Percentiles rank a stretch among this genome's conserved stretches.
phyloP scores from a whole-genome alignment of 2,329 filamentous ascomycete species.

The Penicillium aurantiogriseum region DNA sequence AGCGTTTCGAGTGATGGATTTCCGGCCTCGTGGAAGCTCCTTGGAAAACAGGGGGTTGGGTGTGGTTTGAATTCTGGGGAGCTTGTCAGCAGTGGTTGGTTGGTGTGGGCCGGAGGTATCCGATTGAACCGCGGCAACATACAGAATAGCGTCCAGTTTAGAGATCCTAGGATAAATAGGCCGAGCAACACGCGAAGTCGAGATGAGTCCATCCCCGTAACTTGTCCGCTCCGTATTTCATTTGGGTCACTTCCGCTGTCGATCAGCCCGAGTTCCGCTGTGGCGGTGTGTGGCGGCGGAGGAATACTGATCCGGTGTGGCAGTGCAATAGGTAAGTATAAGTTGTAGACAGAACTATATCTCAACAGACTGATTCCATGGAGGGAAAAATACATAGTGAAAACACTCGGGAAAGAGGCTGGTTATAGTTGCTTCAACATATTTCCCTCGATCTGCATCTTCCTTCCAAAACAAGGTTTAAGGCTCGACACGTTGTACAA shows the following conservation, averaged over 20 bases:
- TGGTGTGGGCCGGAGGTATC: background rate
- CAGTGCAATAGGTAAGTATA: slow-evolving; percentile 6
- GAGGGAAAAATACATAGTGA: background rate
- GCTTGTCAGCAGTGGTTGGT: slow-evolving; percentile 15
- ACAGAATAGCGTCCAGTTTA: background rate
- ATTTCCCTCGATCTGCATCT: background rate
- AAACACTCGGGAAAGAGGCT: background rate
- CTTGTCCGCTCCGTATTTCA: slow-evolving; percentile 13
- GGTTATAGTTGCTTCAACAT: background rate
- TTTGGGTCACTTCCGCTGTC: slow-evolving; percentile 32
- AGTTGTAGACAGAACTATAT: background rate
- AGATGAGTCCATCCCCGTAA: slow-evolving; percentile 14
- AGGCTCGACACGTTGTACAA: background rate
- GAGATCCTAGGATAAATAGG: background rate
- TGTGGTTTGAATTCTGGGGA: slow-evolving; percentile 11
- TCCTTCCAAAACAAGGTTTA: background rate
- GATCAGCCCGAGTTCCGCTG: slow-evolving; percentile 29
- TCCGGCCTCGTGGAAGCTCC: slow-evolving; percentile 5
- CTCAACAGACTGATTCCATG: background rate
- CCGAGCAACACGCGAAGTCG: slow-evolving; percentile 7
- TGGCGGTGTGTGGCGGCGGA: slow-evolving; percentile 24
- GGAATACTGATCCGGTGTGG: slow-evolving; percentile 34
- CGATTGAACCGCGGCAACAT: background rate
- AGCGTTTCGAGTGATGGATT: background rate
- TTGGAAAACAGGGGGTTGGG: slow-evolving; percentile 22